phyloP scores from a whole-genome alignment of 768 basidiomycete genomes.

The Psilocybe tampanensis region DNA sequence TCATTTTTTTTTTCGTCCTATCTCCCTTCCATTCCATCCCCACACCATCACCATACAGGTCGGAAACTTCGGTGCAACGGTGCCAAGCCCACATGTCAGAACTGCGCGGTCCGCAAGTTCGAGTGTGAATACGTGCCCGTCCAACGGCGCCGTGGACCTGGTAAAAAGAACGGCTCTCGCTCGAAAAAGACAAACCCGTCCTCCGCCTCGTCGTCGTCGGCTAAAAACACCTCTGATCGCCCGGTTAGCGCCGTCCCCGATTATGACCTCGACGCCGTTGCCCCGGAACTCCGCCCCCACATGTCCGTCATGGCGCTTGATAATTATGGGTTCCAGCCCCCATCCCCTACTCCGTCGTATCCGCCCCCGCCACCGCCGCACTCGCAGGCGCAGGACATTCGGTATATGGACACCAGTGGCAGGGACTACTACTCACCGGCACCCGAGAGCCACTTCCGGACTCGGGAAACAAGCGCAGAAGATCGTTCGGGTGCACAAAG shows the following conservation, averaged over 20 bases:
- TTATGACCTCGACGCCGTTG: conserved; percentile 28
- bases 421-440: conserved; percentile 15
- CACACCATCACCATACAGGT: conserved; percentile 46
- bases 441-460: conserved; percentile 23
- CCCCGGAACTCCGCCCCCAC: conserved; percentile 33
- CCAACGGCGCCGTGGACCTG: conserved; percentile 68
- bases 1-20: conserved; percentile 7
- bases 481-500: conserved; percentile 36
- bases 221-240: conserved; percentile 14
- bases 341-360: conserved; percentile 22
- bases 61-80: conserved; percentile 81
- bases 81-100: conserved; percentile 58
- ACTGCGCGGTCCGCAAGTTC: conserved; percentile 57
- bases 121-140: conserved; percentile 56
- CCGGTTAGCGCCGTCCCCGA: conserved; percentile 18
- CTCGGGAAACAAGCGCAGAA: conserved; percentile 37
- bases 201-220: conserved; percentile 12
- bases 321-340: conserved; percentile 30
- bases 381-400: background rate
- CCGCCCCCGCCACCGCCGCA: conserved; percentile 16
- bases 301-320: conserved; percentile 33
- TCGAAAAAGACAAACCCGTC: conserved; percentile 36
- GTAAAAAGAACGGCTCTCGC: conserved; percentile 66
- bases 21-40: too few species aligned
- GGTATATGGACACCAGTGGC: too few species aligned